Evolutionary conservation across 768 basidiomycete species (phyloP).

Genomic region (Albatrellus ellisii): DNA sequence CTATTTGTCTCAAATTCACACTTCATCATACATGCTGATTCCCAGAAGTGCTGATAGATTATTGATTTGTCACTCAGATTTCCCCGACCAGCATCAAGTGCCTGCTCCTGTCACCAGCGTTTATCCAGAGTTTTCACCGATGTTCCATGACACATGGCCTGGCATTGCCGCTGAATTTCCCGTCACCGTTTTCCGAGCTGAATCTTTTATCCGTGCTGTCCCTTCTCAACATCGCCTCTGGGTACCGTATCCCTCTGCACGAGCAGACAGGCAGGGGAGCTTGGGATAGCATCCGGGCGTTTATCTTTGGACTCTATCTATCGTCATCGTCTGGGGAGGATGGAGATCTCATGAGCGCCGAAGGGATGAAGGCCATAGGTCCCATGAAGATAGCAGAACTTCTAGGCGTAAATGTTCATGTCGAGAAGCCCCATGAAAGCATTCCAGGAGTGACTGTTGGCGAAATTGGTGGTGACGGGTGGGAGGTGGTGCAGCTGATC

Average conservation of each 20-base stretch:
- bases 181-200: slow-evolving; percentile 59
- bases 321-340: slow-evolving; percentile 41
- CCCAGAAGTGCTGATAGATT: slow-evolving; percentile 2
- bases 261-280: slow-evolving; percentile 63
- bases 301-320: slow-evolving; percentile 62
- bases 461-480: slow-evolving; percentile 60
- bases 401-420: slow-evolving; percentile 55
- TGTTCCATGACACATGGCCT: slow-evolving; percentile 57
- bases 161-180: slow-evolving; percentile 67
- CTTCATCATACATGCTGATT: too few species aligned
- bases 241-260: slow-evolving; percentile 67
- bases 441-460: slow-evolving; percentile 64
- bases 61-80: too few species aligned
- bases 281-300: slow-evolving; percentile 70
- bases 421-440: slow-evolving; percentile 55
- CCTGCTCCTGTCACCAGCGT: slow-evolving; percentile 50
- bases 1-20: background rate
- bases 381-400: slow-evolving; percentile 55
- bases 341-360: slow-evolving; percentile 47
- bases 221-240: slow-evolving; percentile 74
- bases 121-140: slow-evolving; percentile 46
- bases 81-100: slow-evolving; percentile 40
- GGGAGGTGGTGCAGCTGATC: slow-evolving; percentile 61
- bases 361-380: slow-evolving; percentile 44
- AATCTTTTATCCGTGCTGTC: slow-evolving; percentile 71